These are phyloP conservation scores for Brassica incana DNA, from an alignment of 345 rosid genomes.

Conservation along the genomic window DNA sequence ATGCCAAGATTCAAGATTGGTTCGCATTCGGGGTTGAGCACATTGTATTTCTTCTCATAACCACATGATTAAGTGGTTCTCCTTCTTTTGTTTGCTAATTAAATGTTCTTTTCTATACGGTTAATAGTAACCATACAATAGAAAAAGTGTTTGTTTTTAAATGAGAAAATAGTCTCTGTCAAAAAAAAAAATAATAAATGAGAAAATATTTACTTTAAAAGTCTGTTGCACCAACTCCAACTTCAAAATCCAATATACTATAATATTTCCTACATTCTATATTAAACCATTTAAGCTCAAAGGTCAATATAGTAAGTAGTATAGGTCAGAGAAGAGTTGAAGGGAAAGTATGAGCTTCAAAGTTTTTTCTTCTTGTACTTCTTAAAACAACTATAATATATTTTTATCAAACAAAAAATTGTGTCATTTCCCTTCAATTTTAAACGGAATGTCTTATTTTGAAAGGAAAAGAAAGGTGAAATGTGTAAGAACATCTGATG, in stretches of 20 bases:
- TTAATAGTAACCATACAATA: slow-evolving; percentile 27
- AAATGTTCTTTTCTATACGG: slow-evolving; percentile 27
- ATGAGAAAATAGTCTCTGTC: background rate
- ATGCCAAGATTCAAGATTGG: slow-evolving; percentile 28
- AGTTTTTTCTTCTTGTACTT: background rate
- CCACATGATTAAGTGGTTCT: slow-evolving; percentile 27
- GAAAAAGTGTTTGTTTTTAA: slow-evolving; percentile 10
- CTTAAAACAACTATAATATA: background rate
- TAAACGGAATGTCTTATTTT: background rate
- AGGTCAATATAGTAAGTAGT: slow-evolving; percentile 9
- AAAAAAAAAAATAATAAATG: too few relatives aligned
- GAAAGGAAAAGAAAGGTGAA: background rate
- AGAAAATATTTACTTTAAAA: background rate
- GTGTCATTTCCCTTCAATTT: background rate
- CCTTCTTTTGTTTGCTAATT: slow-evolving; percentile 8
- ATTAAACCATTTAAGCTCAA: background rate
- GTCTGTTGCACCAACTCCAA: slow-evolving; percentile 38
- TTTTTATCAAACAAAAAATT: background rate
- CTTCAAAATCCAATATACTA: slow-evolving; percentile 22
- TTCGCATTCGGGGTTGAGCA: background rate
- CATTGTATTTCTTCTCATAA: slow-evolving; percentile 13
- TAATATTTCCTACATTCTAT: slow-evolving; percentile 5
- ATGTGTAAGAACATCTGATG: background rate
- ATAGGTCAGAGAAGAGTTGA: background rate
- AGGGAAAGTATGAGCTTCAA: background rate